phyloP scores from a whole-genome alignment of 306 rosid genomes.

The Amphicarpaea edgeworthii region DNA sequence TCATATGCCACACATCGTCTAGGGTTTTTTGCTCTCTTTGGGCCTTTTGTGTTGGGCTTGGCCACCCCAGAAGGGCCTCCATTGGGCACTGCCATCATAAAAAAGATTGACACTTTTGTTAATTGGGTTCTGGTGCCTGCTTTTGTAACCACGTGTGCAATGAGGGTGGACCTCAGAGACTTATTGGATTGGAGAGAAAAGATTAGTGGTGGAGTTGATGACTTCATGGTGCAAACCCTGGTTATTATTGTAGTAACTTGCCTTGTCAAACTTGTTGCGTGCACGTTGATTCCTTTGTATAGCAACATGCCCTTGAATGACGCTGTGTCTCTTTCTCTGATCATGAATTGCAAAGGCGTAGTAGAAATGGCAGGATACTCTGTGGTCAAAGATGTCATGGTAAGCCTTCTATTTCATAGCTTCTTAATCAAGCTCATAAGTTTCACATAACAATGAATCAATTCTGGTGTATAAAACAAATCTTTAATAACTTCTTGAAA shows the following conservation, averaged over 20 bases:
- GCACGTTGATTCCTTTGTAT: slow-evolving; percentile 47
- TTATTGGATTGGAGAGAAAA: slow-evolving; percentile 15
- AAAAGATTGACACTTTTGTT: slow-evolving; percentile 62
- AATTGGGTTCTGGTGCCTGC: slow-evolving; percentile 61
- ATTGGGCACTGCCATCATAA: slow-evolving; percentile 63
- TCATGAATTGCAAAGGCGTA: slow-evolving; percentile 68
- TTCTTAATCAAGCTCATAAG: neutral
- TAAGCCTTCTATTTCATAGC: slow-evolving; percentile 31
- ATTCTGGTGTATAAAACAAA: neutral
- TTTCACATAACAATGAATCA: neutral
- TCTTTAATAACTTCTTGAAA: too few species aligned
- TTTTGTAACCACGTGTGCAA: slow-evolving; percentile 55
- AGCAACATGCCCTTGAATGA: slow-evolving; percentile 57
- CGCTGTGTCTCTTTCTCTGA: slow-evolving; percentile 53
- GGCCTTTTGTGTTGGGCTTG: slow-evolving; percentile 69
- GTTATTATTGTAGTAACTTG: slow-evolving; percentile 12
- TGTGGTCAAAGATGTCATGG: slow-evolving; percentile 47
- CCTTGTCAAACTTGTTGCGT: slow-evolving; percentile 48
- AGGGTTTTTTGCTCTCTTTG: slow-evolving; percentile 47
- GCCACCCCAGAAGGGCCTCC: slow-evolving; percentile 82
- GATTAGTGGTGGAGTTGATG: neutral
- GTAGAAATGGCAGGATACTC: slow-evolving; percentile 61
- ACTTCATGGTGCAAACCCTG: slow-evolving; percentile 20
- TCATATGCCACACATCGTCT: slow-evolving; percentile 37
- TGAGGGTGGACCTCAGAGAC: slow-evolving; percentile 54